phyloP scores from a whole-genome alignment of 176 grass and related monocot species.

The Hyparrhenia diplandra region DNA sequence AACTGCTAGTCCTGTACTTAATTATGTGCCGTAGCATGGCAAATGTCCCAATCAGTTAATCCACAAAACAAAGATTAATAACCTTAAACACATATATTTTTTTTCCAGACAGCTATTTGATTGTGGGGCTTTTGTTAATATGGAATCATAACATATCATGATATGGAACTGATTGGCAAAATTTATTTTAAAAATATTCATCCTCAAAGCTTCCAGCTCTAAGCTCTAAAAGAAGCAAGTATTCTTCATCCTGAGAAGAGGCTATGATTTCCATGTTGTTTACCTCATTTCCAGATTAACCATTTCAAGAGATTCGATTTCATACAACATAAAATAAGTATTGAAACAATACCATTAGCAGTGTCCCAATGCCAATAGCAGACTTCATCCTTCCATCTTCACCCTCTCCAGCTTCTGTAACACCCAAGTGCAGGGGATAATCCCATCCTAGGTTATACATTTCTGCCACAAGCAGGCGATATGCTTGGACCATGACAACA shows the following conservation, averaged over 20 bases:
- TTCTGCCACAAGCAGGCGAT: slow-evolving; percentile 89
- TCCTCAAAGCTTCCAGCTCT: not conserved
- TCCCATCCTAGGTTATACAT: slow-evolving; percentile 99
- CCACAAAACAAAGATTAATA: not conserved
- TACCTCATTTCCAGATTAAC: not conserved
- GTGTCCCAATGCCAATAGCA: slow-evolving; percentile 98
- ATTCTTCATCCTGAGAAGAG: not conserved
- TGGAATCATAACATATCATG: not conserved
- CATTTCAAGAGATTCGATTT: slow-evolving; percentile 16
- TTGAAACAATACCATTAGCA: slow-evolving; percentile 67
- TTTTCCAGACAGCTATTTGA: not conserved
- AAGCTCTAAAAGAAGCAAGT: slow-evolving; percentile 5
- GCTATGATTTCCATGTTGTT: slow-evolving; percentile 11
- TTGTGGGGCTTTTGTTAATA: not conserved
- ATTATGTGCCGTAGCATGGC: slow-evolving; percentile 11
- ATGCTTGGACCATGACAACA: slow-evolving; percentile 98
- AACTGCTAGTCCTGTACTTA: not conserved
- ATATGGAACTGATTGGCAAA: not conserved
- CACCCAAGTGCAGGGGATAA: slow-evolving; percentile 95
- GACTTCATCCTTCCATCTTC: slow-evolving; percentile 99
- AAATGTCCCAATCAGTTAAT: slow-evolving; percentile 14
- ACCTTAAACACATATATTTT: not conserved
- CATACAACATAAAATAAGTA: slow-evolving; percentile 21
- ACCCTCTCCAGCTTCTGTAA: slow-evolving; percentile 98
- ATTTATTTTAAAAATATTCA: slow-evolving; percentile 14